Evolutionary conservation across 371 early-diverging fungal genomes (phyloP).

Genomic region (Mucor plumbeus): DNA sequence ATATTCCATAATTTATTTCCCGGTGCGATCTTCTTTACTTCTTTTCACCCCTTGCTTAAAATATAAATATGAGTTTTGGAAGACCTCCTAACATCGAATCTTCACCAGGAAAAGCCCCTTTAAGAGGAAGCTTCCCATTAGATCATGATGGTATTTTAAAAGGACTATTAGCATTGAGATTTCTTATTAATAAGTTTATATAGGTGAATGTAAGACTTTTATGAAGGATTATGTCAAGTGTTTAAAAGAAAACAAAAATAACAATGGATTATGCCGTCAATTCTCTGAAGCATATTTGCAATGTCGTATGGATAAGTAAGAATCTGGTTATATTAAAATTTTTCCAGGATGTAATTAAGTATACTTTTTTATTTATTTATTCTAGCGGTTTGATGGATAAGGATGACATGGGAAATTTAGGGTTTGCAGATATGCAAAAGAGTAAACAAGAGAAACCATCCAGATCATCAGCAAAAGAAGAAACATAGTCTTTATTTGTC

Average conservation of each 20-base stretch:
- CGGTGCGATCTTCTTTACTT: not conserved
- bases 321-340: not conserved
- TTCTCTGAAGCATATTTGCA: conserved; percentile 72
- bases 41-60: conserved; percentile 11
- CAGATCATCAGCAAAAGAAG: not conserved
- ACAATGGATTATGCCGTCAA: conserved; percentile 72
- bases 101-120: conserved; percentile 73
- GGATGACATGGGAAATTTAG: conserved; percentile 73
- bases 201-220: conserved; percentile 73
- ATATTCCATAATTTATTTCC: not conserved
- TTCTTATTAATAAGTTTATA: not conserved
- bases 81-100: conserved; percentile 64
- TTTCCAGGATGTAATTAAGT: not conserved
- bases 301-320: conserved; percentile 86
- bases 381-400: conserved; percentile 70
- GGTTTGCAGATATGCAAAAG: conserved; percentile 58
- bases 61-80: conserved; percentile 64
- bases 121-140: conserved; percentile 81
- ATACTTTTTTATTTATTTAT: not conserved
- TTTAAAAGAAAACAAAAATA: conserved; percentile 69
- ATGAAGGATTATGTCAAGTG: conserved; percentile 80
- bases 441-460: not conserved
- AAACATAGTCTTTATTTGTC: conserved; percentile 5
- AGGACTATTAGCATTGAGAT: not conserved
- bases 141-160: conserved; percentile 68